Evolutionary conservation across 1,139 yeast species (phyloP), one percentile per base, ranked within the genome.

Genomic region (Debaryomycetaceae sp.): DNA sequence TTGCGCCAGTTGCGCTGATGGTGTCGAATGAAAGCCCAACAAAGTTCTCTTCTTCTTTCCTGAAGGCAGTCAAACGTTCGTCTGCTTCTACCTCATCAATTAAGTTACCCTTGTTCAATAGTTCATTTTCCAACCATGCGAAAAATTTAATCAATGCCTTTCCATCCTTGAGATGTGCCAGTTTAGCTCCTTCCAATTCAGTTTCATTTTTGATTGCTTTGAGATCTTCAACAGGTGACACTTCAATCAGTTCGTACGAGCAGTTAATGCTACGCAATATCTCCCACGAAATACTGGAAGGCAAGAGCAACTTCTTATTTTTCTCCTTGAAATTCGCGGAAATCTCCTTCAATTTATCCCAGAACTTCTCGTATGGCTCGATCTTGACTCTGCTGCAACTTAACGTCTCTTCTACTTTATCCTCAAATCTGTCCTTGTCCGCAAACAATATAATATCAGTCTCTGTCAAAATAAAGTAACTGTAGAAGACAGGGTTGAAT

Each of bases 1-100:
- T 92, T 9, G 95, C 76, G 4, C 98, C 98, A 0, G 95, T 80
- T 1, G 98, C 85, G 38, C 96, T 86, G 35, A 94, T 92, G 0
- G 98, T 89, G 44, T 85, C 91, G 59, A 92, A 94, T 1, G 97
- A 87, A 40, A 87, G 79, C 1, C 96, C 98, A 41, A 74, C 78
- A 59, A 83, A 94, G 50, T 83, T 66, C 39, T 68, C 68, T 53
- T 81, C 80, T 44, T 74, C 65, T 42, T 76, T 61, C 58, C 97
- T 75, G 57, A 87, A 81, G 49, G 77, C 78, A 14, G 78, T 67
- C 41, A 83, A 66, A 59, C 87, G 79, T 43, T 78, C 77, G 40
- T 87, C 92, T 2, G 94, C 98, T 36, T 78, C 78, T 47, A 78
- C 74, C 65, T 94, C 99, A 53, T 85, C 88, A 37, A 89, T 70